Evolutionary conservation across 75 land plant genomes (phyloP).

Genomic region (Cunninghamia lanceolata): DNA sequence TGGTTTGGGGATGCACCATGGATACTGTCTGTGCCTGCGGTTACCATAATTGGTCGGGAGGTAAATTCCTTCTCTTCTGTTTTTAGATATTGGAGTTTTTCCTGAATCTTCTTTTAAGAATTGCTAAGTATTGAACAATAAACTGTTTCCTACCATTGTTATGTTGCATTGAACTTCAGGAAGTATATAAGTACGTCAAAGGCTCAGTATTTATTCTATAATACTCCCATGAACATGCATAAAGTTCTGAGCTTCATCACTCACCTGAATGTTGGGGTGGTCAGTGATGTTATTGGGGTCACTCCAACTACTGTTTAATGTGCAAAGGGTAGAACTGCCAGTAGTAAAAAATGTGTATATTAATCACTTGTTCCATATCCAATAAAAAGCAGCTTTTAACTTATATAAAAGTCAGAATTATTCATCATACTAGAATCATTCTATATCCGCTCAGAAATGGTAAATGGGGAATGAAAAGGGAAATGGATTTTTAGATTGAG

Average conservation of each 20-base stretch:
- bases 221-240: neutral
- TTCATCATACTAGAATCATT: neutral
- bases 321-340: neutral
- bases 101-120: neutral
- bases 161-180: neutral
- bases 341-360: neutral
- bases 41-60: conserved; percentile 93
- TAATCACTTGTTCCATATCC: neutral
- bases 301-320: neutral
- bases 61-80: conserved; percentile 20
- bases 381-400: neutral
- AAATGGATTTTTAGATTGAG: neutral
- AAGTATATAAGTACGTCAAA: neutral
- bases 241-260: neutral
- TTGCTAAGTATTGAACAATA: neutral
- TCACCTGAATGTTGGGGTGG: neutral
- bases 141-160: neutral
- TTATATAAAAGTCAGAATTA: neutral
- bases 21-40: conserved; percentile 79
- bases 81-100: neutral
- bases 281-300: neutral
- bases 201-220: neutral
- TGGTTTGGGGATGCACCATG: conserved; percentile 56
- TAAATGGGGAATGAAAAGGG: neutral
- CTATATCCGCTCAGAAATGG: neutral